Evolutionary conservation across 768 basidiomycete genomes (phyloP).

Genomic region (button mushroom (Agaricus bisporus)): DNA sequence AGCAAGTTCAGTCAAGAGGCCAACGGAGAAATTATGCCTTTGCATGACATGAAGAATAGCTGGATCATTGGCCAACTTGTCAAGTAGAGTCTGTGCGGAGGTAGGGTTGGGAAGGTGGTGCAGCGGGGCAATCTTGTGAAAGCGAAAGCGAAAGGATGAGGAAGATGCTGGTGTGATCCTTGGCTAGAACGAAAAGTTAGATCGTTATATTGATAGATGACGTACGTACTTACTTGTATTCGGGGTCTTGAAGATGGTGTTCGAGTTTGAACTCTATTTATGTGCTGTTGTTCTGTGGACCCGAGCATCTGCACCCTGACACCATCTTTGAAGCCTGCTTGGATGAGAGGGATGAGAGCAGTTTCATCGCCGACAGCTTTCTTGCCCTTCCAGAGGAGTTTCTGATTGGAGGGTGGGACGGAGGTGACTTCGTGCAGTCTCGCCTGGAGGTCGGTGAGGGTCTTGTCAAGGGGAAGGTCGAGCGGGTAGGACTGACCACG

Average conservation of each 20-base stretch:
- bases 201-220: conserved; percentile 29
- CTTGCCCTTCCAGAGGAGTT: conserved; percentile 70
- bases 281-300: conserved; percentile 55
- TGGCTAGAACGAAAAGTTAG: conserved; percentile 17
- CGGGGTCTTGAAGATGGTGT: conserved; percentile 53
- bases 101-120: conserved; percentile 59
- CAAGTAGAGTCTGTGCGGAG: conserved; percentile 47
- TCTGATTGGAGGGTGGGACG: conserved; percentile 62
- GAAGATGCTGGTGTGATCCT: conserved; percentile 20
- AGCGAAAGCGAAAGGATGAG: conserved; percentile 50
- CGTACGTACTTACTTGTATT: conserved; percentile 40
- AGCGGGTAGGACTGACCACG: conserved; percentile 44
- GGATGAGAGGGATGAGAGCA: conserved; percentile 17
- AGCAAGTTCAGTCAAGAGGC: conserved; percentile 68
- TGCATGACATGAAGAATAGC: conserved; percentile 69
- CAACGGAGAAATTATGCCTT: conserved; percentile 61
- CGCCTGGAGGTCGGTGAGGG: conserved; percentile 45
- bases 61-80: conserved; percentile 59
- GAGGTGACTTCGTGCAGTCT: conserved; percentile 57
- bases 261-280: conserved; percentile 48
- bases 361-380: conserved; percentile 25
- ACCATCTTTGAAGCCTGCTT: conserved; percentile 57
- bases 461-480: conserved; percentile 41
- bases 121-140: conserved; percentile 56
- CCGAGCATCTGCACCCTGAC: conserved; percentile 68